Percentiles rank a stretch among this genome's conserved stretches.
Evolutionary conservation across 139 green algal genomes (phyloP).

Genomic region (Limnomonas spitsbergensis): DNA sequence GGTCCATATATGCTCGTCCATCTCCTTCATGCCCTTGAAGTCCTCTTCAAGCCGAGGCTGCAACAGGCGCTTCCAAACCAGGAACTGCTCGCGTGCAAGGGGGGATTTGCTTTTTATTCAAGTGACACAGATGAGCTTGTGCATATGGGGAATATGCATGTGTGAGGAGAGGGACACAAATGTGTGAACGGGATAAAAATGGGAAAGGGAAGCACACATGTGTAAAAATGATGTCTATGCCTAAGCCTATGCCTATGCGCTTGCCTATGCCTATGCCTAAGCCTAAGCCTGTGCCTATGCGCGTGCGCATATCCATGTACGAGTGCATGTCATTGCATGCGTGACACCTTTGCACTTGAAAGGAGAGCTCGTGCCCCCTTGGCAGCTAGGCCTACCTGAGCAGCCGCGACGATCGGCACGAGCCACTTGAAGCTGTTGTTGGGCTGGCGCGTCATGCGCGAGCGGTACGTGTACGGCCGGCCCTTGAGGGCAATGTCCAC

Average conservation of each 20-base stretch:
- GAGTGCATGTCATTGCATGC: too few relatives aligned
- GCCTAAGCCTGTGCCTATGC: too few relatives aligned
- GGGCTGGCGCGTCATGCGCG: constrained; percentile 6
- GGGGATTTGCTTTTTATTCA: neutral
- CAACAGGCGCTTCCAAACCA: neutral
- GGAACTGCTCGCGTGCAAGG: neutral
- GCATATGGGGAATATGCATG: too few relatives aligned
- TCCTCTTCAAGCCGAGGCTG: neutral
- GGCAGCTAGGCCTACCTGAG: too few relatives aligned
- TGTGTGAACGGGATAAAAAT: too few relatives aligned
- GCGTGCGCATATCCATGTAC: too few relatives aligned
- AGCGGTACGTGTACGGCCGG: constrained; percentile 5
- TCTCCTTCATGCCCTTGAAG: neutral
- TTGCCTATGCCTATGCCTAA: too few relatives aligned
- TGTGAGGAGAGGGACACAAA: neutral
- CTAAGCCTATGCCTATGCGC: too few relatives aligned
- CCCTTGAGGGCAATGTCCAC: neutral
- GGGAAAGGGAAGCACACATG: too few relatives aligned
- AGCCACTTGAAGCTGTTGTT: constrained; percentile 21
- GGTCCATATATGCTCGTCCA: constrained; percentile 25
- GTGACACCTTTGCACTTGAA: too few relatives aligned
- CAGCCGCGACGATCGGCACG: constrained; percentile 4
- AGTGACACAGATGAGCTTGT: neutral
- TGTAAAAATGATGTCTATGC: too few relatives aligned
- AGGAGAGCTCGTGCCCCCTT: too few relatives aligned